Base-by-base conservation (phyloP, 805 yeast genomes). In the Ogataea sp. region DNA sequence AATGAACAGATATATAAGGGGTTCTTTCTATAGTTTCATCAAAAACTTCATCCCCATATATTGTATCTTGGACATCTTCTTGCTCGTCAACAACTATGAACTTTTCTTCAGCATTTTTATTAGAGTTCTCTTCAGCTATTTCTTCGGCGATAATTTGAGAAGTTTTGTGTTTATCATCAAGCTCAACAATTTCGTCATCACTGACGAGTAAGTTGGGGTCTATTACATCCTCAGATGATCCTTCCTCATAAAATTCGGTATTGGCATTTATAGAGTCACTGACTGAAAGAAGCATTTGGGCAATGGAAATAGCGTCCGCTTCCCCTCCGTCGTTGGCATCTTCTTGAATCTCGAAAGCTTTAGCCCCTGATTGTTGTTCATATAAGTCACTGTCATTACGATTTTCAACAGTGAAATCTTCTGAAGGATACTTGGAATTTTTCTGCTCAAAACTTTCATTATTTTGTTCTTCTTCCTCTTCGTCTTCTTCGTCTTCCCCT, bases 101-200 rank as follows among this genome's bases (percentile, higher is more conserved):
- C 25, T 36, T 24, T 26, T 36, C 25, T 16, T 37, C 31, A 16
- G 39, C 25, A 20, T 49, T 53, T 32, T 45, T 53, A 1, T 43
- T 48, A 20, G 33, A 23, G 26, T 23, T 23, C 11, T n/a, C 42
- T 23, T 45, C 40, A 28, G 43, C 41, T 21, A 31, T 34, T 24
- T 29, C 26, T 15, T 28, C 32, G 16, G 15, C 34, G 4, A 24
- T 39, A 20, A 23, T 39, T 33, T 33, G 39, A 14, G 37, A 36
- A 9, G 26, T 28, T 20, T 32, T 16, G 1, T 42, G 41, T 16
- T 39, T 15, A 18, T 44, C 43, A 11, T 39, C 42, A 25, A 34
- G 37, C 15, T 36, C 48, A 23, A n/a, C n/a, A n/a, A n/a, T n/a
- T n/a, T n/a, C n/a, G n/a, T n/a, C n/a, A n/a, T n/a, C n/a, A n/a